phyloP scores from a whole-genome alignment of 306 rosid genomes.

The Prunus campanulata region DNA sequence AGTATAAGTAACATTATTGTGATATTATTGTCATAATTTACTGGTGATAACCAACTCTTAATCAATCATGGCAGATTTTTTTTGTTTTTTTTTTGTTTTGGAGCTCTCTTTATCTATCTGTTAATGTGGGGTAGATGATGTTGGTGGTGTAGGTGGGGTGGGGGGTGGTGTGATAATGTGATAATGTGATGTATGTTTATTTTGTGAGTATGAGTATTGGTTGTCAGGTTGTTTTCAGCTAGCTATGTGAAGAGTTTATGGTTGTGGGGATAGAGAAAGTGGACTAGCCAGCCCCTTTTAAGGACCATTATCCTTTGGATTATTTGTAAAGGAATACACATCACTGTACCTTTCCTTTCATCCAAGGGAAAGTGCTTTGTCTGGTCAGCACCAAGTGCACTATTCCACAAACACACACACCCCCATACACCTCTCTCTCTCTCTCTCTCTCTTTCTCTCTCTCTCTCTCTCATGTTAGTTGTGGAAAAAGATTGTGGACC shows the following conservation, averaged over 20 bases:
- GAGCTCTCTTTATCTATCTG: neutral
- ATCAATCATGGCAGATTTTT: constrained; percentile 5
- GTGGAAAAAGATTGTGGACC: constrained; percentile 26
- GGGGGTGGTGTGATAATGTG: constrained; percentile 16
- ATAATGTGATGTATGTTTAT: constrained; percentile 39
- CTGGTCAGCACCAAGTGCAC: constrained; percentile 44
- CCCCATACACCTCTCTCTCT: neutral
- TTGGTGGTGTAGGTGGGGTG: constrained; percentile 21
- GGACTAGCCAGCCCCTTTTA: constrained; percentile 31
- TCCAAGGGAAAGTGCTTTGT: constrained; percentile 38
- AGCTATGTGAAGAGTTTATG: constrained; percentile 12
- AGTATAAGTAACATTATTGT: neutral
- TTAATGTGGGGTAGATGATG: constrained; percentile 28
- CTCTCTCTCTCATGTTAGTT: constrained; percentile 29
- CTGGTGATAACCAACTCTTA: constrained; percentile 7
- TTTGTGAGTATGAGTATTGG: constrained; percentile 29
- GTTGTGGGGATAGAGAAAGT: constrained; percentile 44
- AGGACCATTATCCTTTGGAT: constrained; percentile 51
- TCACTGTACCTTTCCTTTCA: constrained; percentile 35
- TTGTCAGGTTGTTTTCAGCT: constrained; percentile 42
- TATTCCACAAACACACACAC: neutral
- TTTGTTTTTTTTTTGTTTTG: constrained; percentile 3
- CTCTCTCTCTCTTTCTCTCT: constrained; percentile 16
- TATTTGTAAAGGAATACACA: constrained; percentile 33
- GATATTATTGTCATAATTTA: neutral